These are phyloP conservation scores for Middelhovenomyces tepae DNA, from an alignment of 805 yeast genomes.

Conservation along the genomic window DNA sequence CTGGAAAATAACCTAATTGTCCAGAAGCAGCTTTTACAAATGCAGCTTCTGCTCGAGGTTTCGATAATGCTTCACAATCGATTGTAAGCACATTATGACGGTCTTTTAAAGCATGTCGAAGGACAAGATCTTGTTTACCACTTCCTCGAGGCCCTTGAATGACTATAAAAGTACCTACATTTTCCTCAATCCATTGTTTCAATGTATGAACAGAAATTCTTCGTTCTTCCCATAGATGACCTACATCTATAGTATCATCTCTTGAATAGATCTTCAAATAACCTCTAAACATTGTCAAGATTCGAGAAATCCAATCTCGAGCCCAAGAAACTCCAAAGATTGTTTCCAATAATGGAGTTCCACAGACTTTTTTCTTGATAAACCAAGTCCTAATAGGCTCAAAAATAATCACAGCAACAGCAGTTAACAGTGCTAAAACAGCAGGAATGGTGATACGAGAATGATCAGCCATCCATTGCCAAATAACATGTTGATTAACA, in stretches of 20 bases:
- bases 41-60: slow-evolving; percentile 63
- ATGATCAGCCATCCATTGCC: slow-evolving; percentile 59
- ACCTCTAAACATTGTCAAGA: slow-evolving; percentile 28
- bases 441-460: slow-evolving; percentile 77
- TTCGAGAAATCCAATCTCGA: neutral
- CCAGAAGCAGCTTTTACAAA: slow-evolving; percentile 60
- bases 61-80: slow-evolving; percentile 71
- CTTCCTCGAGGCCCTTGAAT: slow-evolving; percentile 91
- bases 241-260: slow-evolving; percentile 19
- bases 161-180: slow-evolving; percentile 81
- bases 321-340: neutral
- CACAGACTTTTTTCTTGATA: slow-evolving; percentile 56
- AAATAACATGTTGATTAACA: slow-evolving; percentile 37
- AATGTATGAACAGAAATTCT: slow-evolving; percentile 58
- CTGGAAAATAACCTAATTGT: slow-evolving; percentile 86
- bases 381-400: slow-evolving; percentile 87
- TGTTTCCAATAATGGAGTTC: slow-evolving; percentile 6
- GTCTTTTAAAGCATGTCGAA: slow-evolving; percentile 53
- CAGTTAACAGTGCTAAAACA: slow-evolving; percentile 68
- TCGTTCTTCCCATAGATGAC: slow-evolving; percentile 61
- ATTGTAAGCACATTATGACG: slow-evolving; percentile 56
- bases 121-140: slow-evolving; percentile 78
- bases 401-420: slow-evolving; percentile 73
- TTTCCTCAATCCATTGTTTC: slow-evolving; percentile 75
- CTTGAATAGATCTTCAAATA: slow-evolving; percentile 28